A percentile compares a stretch with the other conserved stretches of the same genome.
phyloP scores from a whole-genome alignment of 768 basidiomycete genomes.

The Clavulina sp. region DNA sequence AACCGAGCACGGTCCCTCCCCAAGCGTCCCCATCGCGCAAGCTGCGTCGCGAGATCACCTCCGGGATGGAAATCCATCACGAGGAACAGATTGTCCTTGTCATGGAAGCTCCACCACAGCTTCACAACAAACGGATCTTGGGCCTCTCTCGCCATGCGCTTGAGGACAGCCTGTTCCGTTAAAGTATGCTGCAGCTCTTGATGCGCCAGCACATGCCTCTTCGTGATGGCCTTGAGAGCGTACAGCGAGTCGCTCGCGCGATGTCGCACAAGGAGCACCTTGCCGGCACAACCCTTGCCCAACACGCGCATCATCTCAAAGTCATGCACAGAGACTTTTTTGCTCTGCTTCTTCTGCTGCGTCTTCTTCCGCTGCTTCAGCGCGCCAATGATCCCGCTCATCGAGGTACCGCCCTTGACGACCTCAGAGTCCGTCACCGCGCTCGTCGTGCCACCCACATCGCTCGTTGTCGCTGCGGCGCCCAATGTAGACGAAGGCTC shows the following conservation, averaged over 20 bases:
- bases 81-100: slow-evolving; percentile 91
- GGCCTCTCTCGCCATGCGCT: slow-evolving; percentile 66
- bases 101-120: slow-evolving; percentile 95
- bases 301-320: slow-evolving; percentile 96
- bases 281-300: slow-evolving; percentile 95
- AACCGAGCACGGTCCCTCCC: slow-evolving; percentile 90
- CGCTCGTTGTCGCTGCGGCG: slow-evolving; percentile 4
- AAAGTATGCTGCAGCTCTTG: slow-evolving; percentile 93
- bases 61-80: slow-evolving; percentile 97
- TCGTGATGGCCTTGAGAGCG: slow-evolving; percentile 95
- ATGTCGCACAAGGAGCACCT: slow-evolving; percentile 75
- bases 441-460: slow-evolving; percentile 1
- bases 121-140: slow-evolving; percentile 90
- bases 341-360: slow-evolving; percentile 38
- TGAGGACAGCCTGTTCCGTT: slow-evolving; percentile 90
- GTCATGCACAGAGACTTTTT: slow-evolving; percentile 71
- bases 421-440: not conserved
- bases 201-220: slow-evolving; percentile 89
- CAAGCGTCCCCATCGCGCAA: slow-evolving; percentile 86
- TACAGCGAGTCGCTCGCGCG: slow-evolving; percentile 55
- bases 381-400: too few species aligned
- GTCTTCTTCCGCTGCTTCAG: slow-evolving; percentile 35
- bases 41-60: slow-evolving; percentile 92
- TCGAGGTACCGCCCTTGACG: slow-evolving; percentile 48
- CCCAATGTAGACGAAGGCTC: not conserved